These are phyloP conservation scores for Aspergillus spinulosporus DNA, from an alignment of 2,329 filamentous ascomycete genomes.

Conservation along the genomic window DNA sequence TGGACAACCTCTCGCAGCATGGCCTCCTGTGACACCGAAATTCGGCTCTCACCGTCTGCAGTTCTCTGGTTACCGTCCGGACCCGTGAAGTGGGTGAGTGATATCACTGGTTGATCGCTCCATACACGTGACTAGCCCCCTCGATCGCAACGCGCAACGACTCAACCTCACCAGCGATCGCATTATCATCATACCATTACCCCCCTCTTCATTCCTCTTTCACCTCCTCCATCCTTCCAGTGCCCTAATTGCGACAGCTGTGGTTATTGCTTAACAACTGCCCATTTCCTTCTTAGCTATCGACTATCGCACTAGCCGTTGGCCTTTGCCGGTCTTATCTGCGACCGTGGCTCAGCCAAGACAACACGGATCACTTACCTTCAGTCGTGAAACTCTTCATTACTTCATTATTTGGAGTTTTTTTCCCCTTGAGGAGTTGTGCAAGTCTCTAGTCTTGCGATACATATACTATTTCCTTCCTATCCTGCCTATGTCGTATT, in stretches of 20 bases:
- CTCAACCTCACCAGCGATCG: constrained; percentile 18
- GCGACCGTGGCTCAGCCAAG: constrained; percentile 36
- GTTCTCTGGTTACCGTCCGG: constrained; percentile 21
- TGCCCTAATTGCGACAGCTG: constrained; percentile 22
- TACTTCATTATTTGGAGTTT: neutral
- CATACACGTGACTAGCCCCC: constrained; percentile 40
- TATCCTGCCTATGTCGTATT: neutral
- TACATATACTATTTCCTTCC: neutral
- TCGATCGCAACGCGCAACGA: constrained; percentile 30
- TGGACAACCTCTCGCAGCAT: constrained; percentile 29
- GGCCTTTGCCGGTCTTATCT: constrained; percentile 35
- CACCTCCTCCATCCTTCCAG: constrained; percentile 16
- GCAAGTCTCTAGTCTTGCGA: neutral
- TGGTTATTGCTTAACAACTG: constrained; percentile 11
- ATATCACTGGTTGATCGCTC: constrained; percentile 42
- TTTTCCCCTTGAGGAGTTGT: neutral
- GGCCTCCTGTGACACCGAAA: constrained; percentile 25
- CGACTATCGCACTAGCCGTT: constrained; percentile 18
- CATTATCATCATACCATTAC: constrained; percentile 16
- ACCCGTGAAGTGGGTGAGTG: constrained; percentile 41
- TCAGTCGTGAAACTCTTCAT: constrained; percentile 11
- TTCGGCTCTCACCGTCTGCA: neutral
- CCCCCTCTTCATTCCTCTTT: constrained; percentile 11
- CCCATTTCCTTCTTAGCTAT: constrained; percentile 14
- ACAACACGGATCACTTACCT: constrained; percentile 23